Percentiles rank a stretch among this genome's conserved stretches.
phyloP scores from a whole-genome alignment of 179 eudicot species.

The Amaranthus tricolor region DNA sequence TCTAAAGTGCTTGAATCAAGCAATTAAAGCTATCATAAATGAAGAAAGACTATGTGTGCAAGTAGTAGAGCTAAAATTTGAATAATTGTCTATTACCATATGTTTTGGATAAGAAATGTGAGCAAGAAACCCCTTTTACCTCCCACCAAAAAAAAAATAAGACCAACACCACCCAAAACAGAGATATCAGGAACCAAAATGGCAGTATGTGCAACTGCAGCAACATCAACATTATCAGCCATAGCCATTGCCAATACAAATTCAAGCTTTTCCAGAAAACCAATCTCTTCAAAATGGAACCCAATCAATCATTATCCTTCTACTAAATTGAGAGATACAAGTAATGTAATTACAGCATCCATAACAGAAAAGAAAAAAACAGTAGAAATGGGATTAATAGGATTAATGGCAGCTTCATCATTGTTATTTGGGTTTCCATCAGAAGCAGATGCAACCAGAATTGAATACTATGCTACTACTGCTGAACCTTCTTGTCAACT shows the following conservation, averaged over 20 bases:
- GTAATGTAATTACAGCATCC: not conserved
- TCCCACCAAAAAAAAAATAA: slow-evolving; percentile 8
- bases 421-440: slow-evolving; percentile 46
- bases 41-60: too few species aligned
- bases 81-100: slow-evolving; percentile 3
- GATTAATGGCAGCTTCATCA: slow-evolving; percentile 46
- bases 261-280: slow-evolving; percentile 7
- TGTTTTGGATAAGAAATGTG: slow-evolving; percentile 28
- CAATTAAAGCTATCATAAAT: too few species aligned
- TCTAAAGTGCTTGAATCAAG: too few species aligned
- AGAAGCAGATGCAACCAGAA: slow-evolving; percentile 68
- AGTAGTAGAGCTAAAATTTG: not conserved
- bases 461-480: slow-evolving; percentile 83
- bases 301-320: not conserved
- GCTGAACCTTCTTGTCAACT: slow-evolving; percentile 77
- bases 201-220: slow-evolving; percentile 20
- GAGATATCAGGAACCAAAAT: not conserved
- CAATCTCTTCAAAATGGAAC: not conserved
- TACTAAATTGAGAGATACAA: not conserved
- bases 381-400: slow-evolving; percentile 24
- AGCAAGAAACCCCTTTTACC: not conserved
- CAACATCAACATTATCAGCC: slow-evolving; percentile 15
- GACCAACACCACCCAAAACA: not conserved
- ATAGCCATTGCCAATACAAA: slow-evolving; percentile 22
- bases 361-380: not conserved